phyloP scores from a whole-genome alignment of 306 rosid species.

The Castanea mollissima region DNA sequence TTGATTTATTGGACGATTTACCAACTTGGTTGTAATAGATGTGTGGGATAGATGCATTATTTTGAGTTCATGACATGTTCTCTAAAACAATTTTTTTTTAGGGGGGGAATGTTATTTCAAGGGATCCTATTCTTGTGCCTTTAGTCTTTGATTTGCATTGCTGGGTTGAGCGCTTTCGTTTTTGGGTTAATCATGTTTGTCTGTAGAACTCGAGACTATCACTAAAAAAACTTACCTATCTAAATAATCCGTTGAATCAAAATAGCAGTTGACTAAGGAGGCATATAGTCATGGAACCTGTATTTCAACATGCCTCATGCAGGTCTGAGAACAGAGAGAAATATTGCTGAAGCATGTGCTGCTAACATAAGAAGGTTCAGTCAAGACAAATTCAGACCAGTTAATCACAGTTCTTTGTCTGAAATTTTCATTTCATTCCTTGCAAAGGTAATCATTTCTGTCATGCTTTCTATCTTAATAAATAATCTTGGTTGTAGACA shows the following conservation, averaged over 20 bases:
- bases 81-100: too few relatives aligned
- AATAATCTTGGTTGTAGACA: not conserved
- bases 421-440: constrained; percentile 71
- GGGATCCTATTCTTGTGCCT: too few relatives aligned
- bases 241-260: not conserved
- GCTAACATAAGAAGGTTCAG: constrained; percentile 45
- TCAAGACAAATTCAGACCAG: constrained; percentile 38
- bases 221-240: not conserved
- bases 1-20: too few relatives aligned
- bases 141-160: too few relatives aligned
- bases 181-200: not conserved
- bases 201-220: not conserved
- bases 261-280: constrained; percentile 4
- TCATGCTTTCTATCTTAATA: constrained; percentile 15
- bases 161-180: too few relatives aligned
- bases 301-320: constrained; percentile 27
- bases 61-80: too few relatives aligned
- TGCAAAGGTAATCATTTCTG: constrained; percentile 44
- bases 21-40: too few relatives aligned
- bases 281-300: constrained; percentile 6
- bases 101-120: too few relatives aligned
- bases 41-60: too few relatives aligned
- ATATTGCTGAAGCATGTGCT: constrained; percentile 50
- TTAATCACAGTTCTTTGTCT: constrained; percentile 60
- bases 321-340: constrained; percentile 74